A percentile compares a stretch with the other conserved stretches of the same genome.
Conservation (phyloP, 2,329 filamentous ascomycete genomes). For the Eutypella sp. region DNA sequence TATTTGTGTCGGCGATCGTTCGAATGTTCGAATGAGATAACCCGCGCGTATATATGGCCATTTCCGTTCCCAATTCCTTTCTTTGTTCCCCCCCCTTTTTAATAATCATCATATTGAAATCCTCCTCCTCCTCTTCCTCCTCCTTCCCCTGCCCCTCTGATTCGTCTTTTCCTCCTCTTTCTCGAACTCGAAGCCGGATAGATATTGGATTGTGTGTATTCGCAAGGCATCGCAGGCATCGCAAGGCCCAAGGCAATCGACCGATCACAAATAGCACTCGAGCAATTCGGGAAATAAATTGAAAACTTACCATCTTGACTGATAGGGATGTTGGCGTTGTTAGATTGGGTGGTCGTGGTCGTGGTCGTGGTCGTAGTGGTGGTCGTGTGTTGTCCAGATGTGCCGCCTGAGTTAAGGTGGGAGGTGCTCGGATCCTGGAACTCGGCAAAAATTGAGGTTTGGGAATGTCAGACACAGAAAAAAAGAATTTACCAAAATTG, state of each 20-base stretch:
- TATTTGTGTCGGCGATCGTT: no score
- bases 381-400: no score
- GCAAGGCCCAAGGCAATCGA: neutral
- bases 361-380: neutral
- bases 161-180: no score
- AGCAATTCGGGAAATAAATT: neutral
- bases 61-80: no score
- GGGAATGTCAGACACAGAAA: neutral
- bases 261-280: neutral
- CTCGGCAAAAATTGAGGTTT: neutral
- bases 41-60: no score
- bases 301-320: conserved; percentile 45
- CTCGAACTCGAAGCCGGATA: no score
- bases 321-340: conserved; percentile 7
- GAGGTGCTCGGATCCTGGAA: neutral
- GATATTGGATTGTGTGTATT: no score
- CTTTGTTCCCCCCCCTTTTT: no score
- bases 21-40: no score
- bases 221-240: neutral
- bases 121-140: no score
- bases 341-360: neutral
- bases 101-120: no score
- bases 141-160: no score
- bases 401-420: neutral
- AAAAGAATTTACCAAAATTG: conserved; percentile 2